Base-by-base conservation (phyloP, 176 grass and related monocot species). In the Themeda triandra region DNA sequence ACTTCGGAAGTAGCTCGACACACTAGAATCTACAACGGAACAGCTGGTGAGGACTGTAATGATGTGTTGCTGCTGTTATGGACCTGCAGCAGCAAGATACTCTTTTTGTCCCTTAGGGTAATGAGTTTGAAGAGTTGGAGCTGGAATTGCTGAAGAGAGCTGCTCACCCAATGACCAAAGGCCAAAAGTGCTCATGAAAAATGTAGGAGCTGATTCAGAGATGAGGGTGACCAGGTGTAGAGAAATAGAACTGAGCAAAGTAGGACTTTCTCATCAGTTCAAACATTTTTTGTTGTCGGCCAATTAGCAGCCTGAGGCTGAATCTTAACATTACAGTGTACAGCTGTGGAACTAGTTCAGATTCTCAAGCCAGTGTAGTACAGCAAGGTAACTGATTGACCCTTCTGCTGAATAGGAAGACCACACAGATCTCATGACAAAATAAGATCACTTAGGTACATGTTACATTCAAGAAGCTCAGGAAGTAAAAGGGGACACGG, bases 381-480 rank as follows among this genome's bases (percentile, higher is more conserved):
- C 29, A 77, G n/a, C 0, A 77, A 40, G 75, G 68, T 76, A 76
- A 53, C 79, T 77, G 32, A 67, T 44, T 60, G 28, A 56, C 53
- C 79, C 27, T 72, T 82, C 53, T 45, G 12, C 25, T 49, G 21
- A 73, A 13, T 60, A 64, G 42, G 21, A 80, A 29, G 15, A 69
- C 10, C 27, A 51, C 17, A 21, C 4, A 11, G 15, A 18, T 75
- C 42, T 74, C 44, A 74, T 29, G 10, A 19, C 2, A 46, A 73
- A 23, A 63, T 29, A 28, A 45, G 37, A 44, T 45, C 12, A 12
- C 36, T 58, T 15, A 53, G 33, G 39, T 68, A 33, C 4, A 42
- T 66, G 75, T 14, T n/a, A n/a, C 37, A 67, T 60, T 77, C 72
- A n/a, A 71, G 51, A 80, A 75, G 29, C n/a, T n/a, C n/a, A 46